A percentile compares a stretch with the other conserved stretches of the same genome.
Conservation (phyloP, 768 basidiomycete species). For the Phlegmacium glaucopus region DNA sequence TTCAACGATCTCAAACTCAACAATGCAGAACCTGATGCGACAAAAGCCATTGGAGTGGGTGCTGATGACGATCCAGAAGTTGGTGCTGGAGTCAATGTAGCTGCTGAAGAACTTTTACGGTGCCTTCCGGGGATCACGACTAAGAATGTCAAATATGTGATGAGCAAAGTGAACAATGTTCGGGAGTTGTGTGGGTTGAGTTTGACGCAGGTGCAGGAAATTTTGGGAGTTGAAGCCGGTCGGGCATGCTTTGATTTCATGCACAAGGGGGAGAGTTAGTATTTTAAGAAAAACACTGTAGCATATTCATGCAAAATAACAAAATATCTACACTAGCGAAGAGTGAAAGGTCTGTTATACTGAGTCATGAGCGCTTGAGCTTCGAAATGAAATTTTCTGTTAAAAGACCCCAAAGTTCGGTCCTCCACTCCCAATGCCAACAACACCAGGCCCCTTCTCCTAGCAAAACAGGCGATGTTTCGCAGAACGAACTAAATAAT, state of each 20-base stretch:
- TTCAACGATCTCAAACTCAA: constrained; percentile 88
- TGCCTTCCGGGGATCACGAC: constrained; percentile 80
- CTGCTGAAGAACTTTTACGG: constrained; percentile 80
- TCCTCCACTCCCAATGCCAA: too few species aligned
- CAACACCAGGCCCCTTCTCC: too few species aligned
- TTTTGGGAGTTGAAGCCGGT: constrained; percentile 81
- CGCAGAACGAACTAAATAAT: too few species aligned
- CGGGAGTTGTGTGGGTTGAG: constrained; percentile 68
- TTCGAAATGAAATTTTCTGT: too few species aligned
- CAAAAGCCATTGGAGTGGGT: constrained; percentile 74
- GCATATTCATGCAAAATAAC: too few species aligned
- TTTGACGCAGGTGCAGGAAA: constrained; percentile 58
- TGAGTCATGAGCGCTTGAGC: too few species aligned
- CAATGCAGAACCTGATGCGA: constrained; percentile 75
- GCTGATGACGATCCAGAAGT: constrained; percentile 70
- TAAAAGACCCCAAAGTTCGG: too few species aligned
- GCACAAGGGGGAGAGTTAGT: constrained; percentile 58
- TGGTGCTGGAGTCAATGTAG: constrained; percentile 66
- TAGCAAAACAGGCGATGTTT: too few species aligned
- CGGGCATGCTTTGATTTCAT: constrained; percentile 80
- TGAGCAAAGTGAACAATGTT: constrained; percentile 76
- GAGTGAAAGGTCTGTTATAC: too few species aligned
- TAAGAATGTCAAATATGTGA: constrained; percentile 84
- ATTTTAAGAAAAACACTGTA: too few species aligned
- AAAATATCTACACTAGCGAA: too few species aligned